These are phyloP conservation scores for Trichosanthes truncata DNA, from an alignment of 306 rosid species.

Conservation along the genomic window DNA sequence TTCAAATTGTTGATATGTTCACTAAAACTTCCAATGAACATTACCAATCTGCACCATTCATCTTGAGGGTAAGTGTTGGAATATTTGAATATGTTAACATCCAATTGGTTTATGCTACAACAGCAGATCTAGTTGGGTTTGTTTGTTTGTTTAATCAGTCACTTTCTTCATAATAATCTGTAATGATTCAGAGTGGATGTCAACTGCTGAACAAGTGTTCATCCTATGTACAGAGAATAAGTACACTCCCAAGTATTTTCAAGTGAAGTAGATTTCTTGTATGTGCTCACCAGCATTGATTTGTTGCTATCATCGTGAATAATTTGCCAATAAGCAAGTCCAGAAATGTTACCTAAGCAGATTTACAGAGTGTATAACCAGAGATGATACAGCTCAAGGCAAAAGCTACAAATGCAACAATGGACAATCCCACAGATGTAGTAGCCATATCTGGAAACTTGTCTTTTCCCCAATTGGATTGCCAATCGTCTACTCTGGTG, in stretches of 20 bases:
- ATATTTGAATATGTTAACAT: too few relatives aligned
- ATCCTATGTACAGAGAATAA: neutral
- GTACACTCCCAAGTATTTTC: too few relatives aligned
- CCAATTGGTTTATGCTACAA: too few relatives aligned
- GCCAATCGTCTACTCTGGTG: conserved; percentile 72
- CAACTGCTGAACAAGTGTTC: neutral
- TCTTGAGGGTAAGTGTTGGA: too few relatives aligned
- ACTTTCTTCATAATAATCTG: neutral
- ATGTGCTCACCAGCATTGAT: neutral
- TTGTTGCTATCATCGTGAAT: neutral
- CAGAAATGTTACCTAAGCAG: conserved; percentile 23
- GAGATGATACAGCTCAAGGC: conserved; percentile 63
- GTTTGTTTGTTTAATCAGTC: too few relatives aligned
- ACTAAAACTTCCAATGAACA: too few relatives aligned
- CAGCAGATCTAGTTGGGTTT: too few relatives aligned
- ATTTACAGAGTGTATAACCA: conserved; percentile 49
- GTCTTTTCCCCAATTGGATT: conserved; percentile 76
- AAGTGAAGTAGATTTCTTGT: neutral
- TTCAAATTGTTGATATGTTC: neutral
- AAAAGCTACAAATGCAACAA: conserved; percentile 59
- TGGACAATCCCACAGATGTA: conserved; percentile 59
- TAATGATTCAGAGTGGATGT: neutral
- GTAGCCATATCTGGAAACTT: conserved; percentile 67
- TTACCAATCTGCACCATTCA: too few relatives aligned
- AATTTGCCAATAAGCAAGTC: neutral